Conservation (phyloP, 129 eudicot species). For the Deinandra increscens region DNA sequence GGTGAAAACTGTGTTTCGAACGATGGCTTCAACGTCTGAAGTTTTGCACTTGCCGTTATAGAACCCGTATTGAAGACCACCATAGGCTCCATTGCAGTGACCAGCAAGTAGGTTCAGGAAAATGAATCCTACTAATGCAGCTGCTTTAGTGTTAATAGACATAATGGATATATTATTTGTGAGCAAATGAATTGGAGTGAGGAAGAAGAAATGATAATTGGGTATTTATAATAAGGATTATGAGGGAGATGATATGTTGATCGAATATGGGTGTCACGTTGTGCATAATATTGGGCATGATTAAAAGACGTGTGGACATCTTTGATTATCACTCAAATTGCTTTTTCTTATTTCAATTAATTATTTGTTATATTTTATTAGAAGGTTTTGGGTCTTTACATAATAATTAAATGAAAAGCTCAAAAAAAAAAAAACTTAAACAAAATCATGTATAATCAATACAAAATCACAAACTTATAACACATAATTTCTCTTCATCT, state of each 20-base stretch:
- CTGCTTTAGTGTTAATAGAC: conserved; percentile 20
- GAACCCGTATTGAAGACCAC: conserved; percentile 42
- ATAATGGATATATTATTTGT: conserved; percentile 5
- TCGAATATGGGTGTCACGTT: neutral
- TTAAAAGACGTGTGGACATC: no score
- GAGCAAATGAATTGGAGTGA: conserved; percentile 12
- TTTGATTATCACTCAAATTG: no score
- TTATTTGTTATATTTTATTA: no score
- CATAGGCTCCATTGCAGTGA: conserved; percentile 21
- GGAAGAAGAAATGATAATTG: neutral
- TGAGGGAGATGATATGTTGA: neutral
- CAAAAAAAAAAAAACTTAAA: no score
- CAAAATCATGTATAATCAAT: no score
- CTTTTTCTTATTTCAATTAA: no score
- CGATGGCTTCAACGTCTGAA: conserved; percentile 49
- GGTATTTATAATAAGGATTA: conserved; percentile 14
- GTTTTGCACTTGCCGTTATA: conserved; percentile 42
- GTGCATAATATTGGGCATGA: no score
- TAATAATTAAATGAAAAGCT: no score
- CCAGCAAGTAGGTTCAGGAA: conserved; percentile 32
- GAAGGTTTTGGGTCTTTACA: no score
- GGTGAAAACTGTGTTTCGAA: conserved; percentile 18
- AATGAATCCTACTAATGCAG: conserved; percentile 18
- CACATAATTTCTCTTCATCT: no score
- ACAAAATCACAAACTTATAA: no score